Evolutionary conservation across 2,329 filamentous ascomycete species (phyloP).

Genomic region (Cladosporium oxysporum): DNA sequence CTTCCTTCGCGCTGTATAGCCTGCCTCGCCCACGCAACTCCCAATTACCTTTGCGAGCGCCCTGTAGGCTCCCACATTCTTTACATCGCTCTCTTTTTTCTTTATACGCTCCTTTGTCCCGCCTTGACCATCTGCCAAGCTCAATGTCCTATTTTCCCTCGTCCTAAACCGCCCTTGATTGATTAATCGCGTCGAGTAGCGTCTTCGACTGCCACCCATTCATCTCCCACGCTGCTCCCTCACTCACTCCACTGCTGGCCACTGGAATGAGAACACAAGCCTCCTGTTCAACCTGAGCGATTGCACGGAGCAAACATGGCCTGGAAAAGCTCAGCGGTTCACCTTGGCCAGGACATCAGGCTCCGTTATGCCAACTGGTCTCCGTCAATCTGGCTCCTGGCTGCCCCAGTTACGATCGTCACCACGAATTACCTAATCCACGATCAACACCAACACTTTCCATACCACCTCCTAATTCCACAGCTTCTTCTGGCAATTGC

Average conservation of each 20-base stretch:
- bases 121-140: conserved; percentile 11
- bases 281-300: not conserved
- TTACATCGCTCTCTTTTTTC: not conserved
- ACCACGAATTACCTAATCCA: conserved; percentile 21
- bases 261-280: conserved; percentile 4
- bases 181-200: not conserved
- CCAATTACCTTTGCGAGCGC: not conserved
- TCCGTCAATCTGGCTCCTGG: conserved; percentile 15
- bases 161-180: not conserved
- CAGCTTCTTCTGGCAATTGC: conserved; percentile 16
- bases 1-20: conserved; percentile 19
- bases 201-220: not conserved
- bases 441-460: conserved; percentile 24
- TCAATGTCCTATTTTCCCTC: conserved; percentile 1
- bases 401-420: conserved; percentile 16
- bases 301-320: conserved; percentile 11
- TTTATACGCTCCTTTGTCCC: conserved; percentile 1
- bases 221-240: not conserved
- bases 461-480: conserved; percentile 21
- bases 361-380: conserved; percentile 13
- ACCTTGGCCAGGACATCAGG: conserved; percentile 2
- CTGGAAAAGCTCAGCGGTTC: conserved; percentile 8
- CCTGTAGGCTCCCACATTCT: conserved; percentile 8
- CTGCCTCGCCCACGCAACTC: conserved; percentile 4
- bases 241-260: conserved; percentile 10